A percentile compares a stretch with the other conserved stretches of the same genome.
Conservation (phyloP, 768 basidiomycete species). For the Tricholoma bakamatsutake region DNA sequence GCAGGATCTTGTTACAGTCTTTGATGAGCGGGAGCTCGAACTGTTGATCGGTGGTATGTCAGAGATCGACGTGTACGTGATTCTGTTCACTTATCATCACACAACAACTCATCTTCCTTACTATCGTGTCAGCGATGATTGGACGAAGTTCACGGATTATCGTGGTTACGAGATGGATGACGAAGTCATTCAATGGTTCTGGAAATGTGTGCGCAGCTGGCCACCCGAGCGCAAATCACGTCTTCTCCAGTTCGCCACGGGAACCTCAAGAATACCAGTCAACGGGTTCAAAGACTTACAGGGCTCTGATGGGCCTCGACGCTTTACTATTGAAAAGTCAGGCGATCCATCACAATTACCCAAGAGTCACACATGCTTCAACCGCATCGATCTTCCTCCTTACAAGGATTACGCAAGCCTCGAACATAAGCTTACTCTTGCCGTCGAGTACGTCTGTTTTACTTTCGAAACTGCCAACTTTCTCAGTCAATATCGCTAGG, state of each 20-base stretch:
- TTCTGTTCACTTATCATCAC: background rate
- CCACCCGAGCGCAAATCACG: slow-evolving; percentile 97
- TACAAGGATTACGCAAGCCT: slow-evolving; percentile 94
- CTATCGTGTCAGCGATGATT: slow-evolving; percentile 66
- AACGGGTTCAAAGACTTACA: slow-evolving; percentile 99
- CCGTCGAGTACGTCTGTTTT: slow-evolving; percentile 72
- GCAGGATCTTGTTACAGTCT: slow-evolving; percentile 95
- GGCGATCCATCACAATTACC: slow-evolving; percentile 95
- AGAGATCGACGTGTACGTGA: slow-evolving; percentile 92
- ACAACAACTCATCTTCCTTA: background rate
- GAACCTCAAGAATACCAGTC: slow-evolving; percentile 94
- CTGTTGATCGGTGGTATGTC: slow-evolving; percentile 98
- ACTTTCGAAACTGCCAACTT: slow-evolving; percentile 6
- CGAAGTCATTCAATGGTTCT: slow-evolving; percentile 99
- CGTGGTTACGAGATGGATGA: slow-evolving; percentile 93
- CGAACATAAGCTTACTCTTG: slow-evolving; percentile 92
- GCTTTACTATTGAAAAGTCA: slow-evolving; percentile 98
- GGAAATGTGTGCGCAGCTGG: slow-evolving; percentile 98
- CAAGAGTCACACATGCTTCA: slow-evolving; percentile 97
- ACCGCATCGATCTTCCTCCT: slow-evolving; percentile 92
- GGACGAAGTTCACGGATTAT: slow-evolving; percentile 99
- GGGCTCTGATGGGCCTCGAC: slow-evolving; percentile 92
- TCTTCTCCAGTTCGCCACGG: slow-evolving; percentile 92
- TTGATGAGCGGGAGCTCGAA: slow-evolving; percentile 97
- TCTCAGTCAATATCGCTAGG: slow-evolving; percentile 32